Base-by-base conservation (phyloP, 139 green algal genomes). In the Spirogloea muscicola region DNA sequence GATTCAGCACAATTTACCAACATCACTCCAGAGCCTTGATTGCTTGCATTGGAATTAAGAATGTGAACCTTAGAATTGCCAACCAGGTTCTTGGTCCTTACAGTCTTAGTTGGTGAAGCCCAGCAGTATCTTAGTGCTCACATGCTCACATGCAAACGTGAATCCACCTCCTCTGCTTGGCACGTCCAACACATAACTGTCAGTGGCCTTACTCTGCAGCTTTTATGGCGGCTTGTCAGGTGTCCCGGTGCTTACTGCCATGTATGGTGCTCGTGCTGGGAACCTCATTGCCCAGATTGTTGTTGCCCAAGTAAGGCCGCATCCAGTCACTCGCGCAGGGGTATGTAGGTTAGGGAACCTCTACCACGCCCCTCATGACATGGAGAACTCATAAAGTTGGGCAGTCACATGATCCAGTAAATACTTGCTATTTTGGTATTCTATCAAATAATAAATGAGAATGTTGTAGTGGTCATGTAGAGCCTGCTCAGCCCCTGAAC, bases 281-380 rank as follows among this genome's bases (percentile, higher is more conserved):
- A 29, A 63, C 16, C 66, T 74, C 7, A 74, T 74, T n/a, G 66
- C 44, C 13, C 66, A 74, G 66, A 41, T 74, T 36, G 66, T 74
- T 3, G 66, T 74, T 10, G 21, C 48, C 6, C 49, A 76, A 29
- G 49, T 68, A 68, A 13, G 5, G 6, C n/a, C n/a, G n/a, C n/a
- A n/a, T n/a, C n/a, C n/a, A n/a, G n/a, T n/a, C n/a, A n/a, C n/a
- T n/a, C n/a, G n/a, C n/a, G n/a, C n/a, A n/a, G n/a, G n/a, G n/a
- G n/a, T n/a, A n/a, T n/a, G n/a, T n/a, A n/a, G n/a, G n/a, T n/a
- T n/a, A n/a, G n/a, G n/a, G n/a, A n/a, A n/a, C n/a, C n/a, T n/a
- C n/a, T n/a, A n/a, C n/a, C n/a, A n/a, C n/a, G n/a, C n/a, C n/a
- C n/a, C n/a, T n/a, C n/a, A n/a, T n/a, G n/a, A n/a, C n/a, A n/a